Evolutionary conservation across 345 rosid genomes (phyloP).

Genomic region (Psidium friedrichsthalianum): DNA sequence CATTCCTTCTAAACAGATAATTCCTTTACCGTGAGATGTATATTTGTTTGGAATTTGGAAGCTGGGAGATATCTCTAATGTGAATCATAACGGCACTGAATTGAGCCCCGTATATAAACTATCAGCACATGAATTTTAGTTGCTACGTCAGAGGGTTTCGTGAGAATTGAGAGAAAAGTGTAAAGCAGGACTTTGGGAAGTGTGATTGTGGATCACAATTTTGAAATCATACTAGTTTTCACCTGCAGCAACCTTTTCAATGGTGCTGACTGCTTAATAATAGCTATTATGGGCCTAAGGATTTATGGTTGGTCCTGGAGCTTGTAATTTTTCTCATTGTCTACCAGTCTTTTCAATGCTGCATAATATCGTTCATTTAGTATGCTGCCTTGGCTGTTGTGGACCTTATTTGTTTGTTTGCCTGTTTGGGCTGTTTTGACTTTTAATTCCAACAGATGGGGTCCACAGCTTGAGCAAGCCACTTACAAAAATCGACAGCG

Average conservation of each 20-base stretch:
- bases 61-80: neutral
- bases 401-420: neutral
- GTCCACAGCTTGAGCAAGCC: slow-evolving; percentile 61
- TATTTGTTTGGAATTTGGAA: neutral
- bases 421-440: neutral
- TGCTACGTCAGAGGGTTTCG: neutral
- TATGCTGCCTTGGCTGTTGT: neutral
- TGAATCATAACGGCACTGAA: neutral
- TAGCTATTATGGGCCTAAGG: neutral
- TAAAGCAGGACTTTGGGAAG: neutral
- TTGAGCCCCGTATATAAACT: neutral
- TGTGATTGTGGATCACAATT: neutral
- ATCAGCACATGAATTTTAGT: neutral
- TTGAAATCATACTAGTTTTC: neutral
- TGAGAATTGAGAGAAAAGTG: neutral
- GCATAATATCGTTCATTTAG: neutral
- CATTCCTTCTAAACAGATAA: neutral
- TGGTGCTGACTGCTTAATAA: neutral
- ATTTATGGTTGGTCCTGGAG: neutral
- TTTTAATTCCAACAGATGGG: slow-evolving; percentile 33
- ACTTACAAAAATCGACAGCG: slow-evolving; percentile 63
- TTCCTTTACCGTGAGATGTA: neutral
- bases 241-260: neutral
- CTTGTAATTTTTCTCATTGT: neutral
- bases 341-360: neutral